Evolutionary conservation across 768 basidiomycete species (phyloP).

Genomic region (Suillus decipiens): DNA sequence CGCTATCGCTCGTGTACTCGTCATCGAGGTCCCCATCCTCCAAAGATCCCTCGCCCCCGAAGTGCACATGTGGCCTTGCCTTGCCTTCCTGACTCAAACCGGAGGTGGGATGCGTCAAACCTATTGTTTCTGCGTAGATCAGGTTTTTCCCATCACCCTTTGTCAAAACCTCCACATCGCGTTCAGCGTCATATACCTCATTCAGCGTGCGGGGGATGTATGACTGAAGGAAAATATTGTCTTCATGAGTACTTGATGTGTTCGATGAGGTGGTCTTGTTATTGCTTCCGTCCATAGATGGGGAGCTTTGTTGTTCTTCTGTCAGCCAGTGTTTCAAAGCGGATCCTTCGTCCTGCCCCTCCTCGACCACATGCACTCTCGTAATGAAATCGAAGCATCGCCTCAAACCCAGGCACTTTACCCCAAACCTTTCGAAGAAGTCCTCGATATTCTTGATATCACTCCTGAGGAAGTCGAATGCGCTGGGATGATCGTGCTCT

Average conservation of each 20-base stretch:
- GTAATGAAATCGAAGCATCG: slow-evolving; percentile 90
- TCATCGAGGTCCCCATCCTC: slow-evolving; percentile 26
- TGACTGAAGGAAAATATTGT: slow-evolving; percentile 84
- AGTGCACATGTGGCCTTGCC: slow-evolving; percentile 18
- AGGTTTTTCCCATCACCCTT: slow-evolving; percentile 70
- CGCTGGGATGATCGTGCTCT: slow-evolving; percentile 95
- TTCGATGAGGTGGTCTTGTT: slow-evolving; percentile 12
- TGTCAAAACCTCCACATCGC: slow-evolving; percentile 78
- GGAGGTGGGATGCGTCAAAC: slow-evolving; percentile 55
- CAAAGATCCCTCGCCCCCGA: slow-evolving; percentile 21
- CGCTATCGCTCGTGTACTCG: slow-evolving; percentile 33
- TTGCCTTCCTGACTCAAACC: slow-evolving; percentile 8
- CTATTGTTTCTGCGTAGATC: slow-evolving; percentile 89
- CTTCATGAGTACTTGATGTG: slow-evolving; percentile 59
- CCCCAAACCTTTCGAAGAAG: slow-evolving; percentile 80
- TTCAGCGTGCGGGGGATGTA: slow-evolving; percentile 93
- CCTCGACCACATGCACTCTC: slow-evolving; percentile 44
- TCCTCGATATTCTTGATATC: slow-evolving; percentile 94
- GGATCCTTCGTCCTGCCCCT: slow-evolving; percentile 27
- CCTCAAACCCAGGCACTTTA: slow-evolving; percentile 74
- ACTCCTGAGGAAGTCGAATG: slow-evolving; percentile 92
- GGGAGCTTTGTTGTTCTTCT: slow-evolving; percentile 28
- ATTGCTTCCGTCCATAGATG: slow-evolving; percentile 15
- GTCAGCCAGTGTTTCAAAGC: slow-evolving; percentile 52
- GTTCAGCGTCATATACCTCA: slow-evolving; percentile 93